Base-by-base conservation (phyloP, 2,329 filamentous ascomycete genomes). In the Ramichloridium luteum region DNA sequence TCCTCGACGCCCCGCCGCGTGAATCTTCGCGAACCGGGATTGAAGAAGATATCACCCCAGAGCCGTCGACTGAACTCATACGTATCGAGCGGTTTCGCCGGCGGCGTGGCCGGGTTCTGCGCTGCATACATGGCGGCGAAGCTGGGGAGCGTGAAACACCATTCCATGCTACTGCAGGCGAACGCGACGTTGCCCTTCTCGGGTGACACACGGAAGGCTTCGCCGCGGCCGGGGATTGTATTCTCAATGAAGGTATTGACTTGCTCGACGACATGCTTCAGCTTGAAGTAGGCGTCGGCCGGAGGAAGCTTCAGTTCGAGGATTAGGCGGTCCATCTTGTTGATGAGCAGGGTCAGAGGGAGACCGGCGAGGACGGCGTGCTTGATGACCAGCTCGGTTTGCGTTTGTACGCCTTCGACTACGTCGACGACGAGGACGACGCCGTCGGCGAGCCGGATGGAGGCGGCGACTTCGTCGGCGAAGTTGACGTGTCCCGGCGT, bases 131-230 rank as follows among this genome's bases (percentile, higher is more conserved):
- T 93, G 56, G 84, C 86, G 9, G 90, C 80, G 53, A 98, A 98
- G 2, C 86, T 94, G 40, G 78, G 77, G 18, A 98, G 64, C 0
- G 86, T 96, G 55, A 98, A 94, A 56, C 84, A 93, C 90, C 90
- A 98, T 34, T 82, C 80, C 79, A 96, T 88, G 38, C 76, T 80
- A 30, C 81, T 83, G 56, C 84, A 93, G 1, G 88, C 82, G 53
- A 98, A 98, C 6, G 92, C 77, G n/a, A 98, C 90, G 53, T 98
- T 98, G 39, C 90, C 90, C 61, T 86, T 93, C 54, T 98, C 90
- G 0, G 90, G 90, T 45, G 88, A 96, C 40, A 98, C 60, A 42
- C 90, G 74, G 57, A 74, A 75, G 39, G 71, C 74, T 49, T 83
- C 82, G 16, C 86, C 85, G 46, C 74, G 73, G 2, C 83, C 79